phyloP scores from a whole-genome alignment of 106 monocot genomes.

The Phalaenopsis aphrodite region DNA sequence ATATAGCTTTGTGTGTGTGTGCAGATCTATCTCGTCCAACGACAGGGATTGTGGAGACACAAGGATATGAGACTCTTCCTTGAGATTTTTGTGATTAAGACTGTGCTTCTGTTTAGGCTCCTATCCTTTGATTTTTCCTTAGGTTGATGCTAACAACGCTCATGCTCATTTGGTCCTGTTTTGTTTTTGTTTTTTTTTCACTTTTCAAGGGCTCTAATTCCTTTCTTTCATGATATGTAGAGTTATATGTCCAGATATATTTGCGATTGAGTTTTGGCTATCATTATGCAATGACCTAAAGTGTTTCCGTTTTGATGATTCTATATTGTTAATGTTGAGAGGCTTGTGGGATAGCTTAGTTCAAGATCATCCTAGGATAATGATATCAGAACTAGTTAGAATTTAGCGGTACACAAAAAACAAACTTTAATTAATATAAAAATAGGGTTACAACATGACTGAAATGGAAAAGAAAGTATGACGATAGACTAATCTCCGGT shows the following conservation, averaged over 20 bases:
- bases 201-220: neutral
- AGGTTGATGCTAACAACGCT: neutral
- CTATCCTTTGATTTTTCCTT: neutral
- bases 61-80: too few species aligned
- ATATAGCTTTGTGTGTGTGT: too few species aligned
- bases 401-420: too few species aligned
- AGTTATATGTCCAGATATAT: neutral
- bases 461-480: too few species aligned
- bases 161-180: neutral
- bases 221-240: neutral
- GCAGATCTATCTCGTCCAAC: too few species aligned
- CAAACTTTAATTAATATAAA: too few species aligned
- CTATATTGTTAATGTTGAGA: neutral
- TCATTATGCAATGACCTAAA: neutral
- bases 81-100: neutral
- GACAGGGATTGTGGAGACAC: neutral
- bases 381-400: neutral
- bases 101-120: neutral
- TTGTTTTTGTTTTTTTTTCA: neutral
- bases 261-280: neutral
- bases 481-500: too few species aligned
- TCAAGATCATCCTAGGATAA: neutral
- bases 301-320: neutral
- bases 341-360: neutral
- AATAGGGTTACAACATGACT: too few species aligned